Percentiles rank a stretch among this genome's conserved stretches.
Evolutionary conservation across 2,329 filamentous ascomycete genomes (phyloP).

Genomic region (Alternaria hordeiaustralica): DNA sequence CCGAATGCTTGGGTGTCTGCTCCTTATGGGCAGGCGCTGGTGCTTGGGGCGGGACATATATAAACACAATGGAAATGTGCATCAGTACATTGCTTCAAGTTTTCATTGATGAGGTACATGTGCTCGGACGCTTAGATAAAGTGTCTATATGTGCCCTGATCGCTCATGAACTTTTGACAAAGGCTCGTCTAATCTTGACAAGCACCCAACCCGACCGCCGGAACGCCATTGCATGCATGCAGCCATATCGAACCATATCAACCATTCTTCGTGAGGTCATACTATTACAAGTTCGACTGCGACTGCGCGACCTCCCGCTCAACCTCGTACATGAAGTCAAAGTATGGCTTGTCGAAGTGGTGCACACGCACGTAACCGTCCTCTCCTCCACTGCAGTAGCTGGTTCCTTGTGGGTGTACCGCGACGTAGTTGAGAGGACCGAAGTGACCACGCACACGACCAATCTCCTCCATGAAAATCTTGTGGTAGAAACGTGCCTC

Average conservation of each 20-base stretch:
- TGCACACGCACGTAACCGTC: constrained; percentile 98
- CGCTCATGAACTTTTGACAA: constrained; percentile 21
- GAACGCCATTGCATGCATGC: constrained; percentile 50
- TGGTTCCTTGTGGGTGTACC: constrained; percentile 86
- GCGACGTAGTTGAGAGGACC: constrained; percentile 96
- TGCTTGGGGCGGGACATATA: constrained; percentile 25
- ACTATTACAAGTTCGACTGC: constrained; percentile 49
- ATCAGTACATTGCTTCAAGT: background rate
- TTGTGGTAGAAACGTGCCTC: constrained; percentile 99
- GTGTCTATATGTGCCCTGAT: constrained; percentile 5
- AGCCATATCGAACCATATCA: constrained; percentile 22
- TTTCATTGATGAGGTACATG: constrained; percentile 13
- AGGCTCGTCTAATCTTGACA: constrained; percentile 12
- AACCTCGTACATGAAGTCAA: constrained; percentile 98
- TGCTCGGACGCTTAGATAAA: constrained; percentile 4
- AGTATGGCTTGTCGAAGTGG: constrained; percentile 98
- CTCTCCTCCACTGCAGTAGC: constrained; percentile 95
- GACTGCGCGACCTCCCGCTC: constrained; percentile 71
- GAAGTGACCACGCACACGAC: constrained; percentile 95
- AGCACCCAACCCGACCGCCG: constrained; percentile 29
- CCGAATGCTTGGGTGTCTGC: constrained; percentile 36
- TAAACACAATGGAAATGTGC: background rate
- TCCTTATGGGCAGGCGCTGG: constrained; percentile 27
- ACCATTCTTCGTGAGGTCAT: constrained; percentile 26
- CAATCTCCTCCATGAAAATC: constrained; percentile 98